Evolutionary conservation across 1,284 basidiomycete genomes (phyloP).

Genomic region (Kwoniella shivajii): DNA sequence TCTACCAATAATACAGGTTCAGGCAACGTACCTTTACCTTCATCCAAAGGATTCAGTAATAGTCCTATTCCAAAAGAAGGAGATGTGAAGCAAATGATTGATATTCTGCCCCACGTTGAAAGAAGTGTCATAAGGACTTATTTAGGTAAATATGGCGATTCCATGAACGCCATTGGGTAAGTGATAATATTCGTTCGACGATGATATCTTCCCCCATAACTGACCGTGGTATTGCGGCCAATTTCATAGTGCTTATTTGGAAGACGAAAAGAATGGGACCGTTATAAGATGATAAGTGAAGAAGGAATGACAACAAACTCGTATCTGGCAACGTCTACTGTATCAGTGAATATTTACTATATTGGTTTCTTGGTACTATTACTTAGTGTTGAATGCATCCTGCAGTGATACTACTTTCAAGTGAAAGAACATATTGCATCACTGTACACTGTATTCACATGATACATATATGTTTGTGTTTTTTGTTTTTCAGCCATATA

Average conservation of each 20-base stretch:
- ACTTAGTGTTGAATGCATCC: no score
- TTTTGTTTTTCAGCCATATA: no score
- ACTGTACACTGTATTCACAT: no score
- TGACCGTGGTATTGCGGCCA: no score
- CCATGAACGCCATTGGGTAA: slow-evolving; percentile 72
- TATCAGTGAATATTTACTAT: no score
- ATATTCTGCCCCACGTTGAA: slow-evolving; percentile 75
- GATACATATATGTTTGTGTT: neutral
- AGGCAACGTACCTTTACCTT: neutral
- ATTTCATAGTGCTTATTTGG: slow-evolving; percentile 77
- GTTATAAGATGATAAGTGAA: slow-evolving; percentile 44
- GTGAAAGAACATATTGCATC: no score
- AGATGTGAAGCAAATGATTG: slow-evolving; percentile 66
- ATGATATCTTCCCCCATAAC: neutral
- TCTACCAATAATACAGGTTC: neutral
- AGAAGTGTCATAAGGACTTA: slow-evolving; percentile 69
- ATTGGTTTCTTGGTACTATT: no score
- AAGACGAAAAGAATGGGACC: slow-evolving; percentile 78
- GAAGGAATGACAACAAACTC: no score
- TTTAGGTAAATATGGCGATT: slow-evolving; percentile 68
- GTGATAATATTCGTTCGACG: slow-evolving; percentile 13
- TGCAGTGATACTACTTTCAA: no score
- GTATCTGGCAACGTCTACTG: no score
- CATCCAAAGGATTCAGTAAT: neutral
- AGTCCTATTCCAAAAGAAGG: slow-evolving; percentile 23